Evolutionary conservation across 345 rosid genomes (phyloP).

Genomic region (Ceriops decandra): DNA sequence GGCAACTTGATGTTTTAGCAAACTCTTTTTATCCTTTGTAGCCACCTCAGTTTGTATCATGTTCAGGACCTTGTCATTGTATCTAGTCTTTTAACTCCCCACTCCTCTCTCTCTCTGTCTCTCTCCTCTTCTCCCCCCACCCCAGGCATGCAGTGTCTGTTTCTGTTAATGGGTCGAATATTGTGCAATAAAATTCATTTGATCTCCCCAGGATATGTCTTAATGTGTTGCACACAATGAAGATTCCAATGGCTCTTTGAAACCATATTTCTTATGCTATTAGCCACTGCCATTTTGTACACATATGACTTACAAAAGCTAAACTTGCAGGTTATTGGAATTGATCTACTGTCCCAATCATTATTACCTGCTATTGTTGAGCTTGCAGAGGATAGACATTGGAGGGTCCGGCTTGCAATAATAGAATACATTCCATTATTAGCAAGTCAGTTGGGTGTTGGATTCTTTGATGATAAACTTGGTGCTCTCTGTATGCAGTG

Average conservation of each 20-base stretch:
- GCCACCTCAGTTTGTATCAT: background rate
- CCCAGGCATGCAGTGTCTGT: too few species aligned
- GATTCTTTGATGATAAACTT: conserved; percentile 90
- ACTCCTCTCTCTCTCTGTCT: too few species aligned
- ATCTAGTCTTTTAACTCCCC: background rate
- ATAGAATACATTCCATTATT: conserved; percentile 90
- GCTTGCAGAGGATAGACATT: conserved; percentile 97
- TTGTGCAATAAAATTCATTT: too few species aligned
- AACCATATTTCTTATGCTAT: background rate
- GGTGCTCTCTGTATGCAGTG: conserved; percentile 98
- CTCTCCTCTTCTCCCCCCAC: too few species aligned
- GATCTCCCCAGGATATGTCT: too few species aligned
- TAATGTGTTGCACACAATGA: background rate
- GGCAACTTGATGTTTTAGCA: background rate
- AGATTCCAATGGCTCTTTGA: background rate
- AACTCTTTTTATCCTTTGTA: background rate
- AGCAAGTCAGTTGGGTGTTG: conserved; percentile 94
- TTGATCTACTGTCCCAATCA: conserved; percentile 90
- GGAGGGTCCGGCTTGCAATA: conserved; percentile 95
- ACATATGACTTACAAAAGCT: background rate
- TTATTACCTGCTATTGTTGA: conserved; percentile 94
- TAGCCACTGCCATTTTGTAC: background rate
- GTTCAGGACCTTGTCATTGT: background rate
- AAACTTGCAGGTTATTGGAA: conserved; percentile 80
- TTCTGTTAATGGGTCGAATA: too few species aligned